Percentiles rank a stretch among this genome's conserved stretches.
phyloP scores from a whole-genome alignment of 306 rosid genomes.

The Lupinus albus region DNA sequence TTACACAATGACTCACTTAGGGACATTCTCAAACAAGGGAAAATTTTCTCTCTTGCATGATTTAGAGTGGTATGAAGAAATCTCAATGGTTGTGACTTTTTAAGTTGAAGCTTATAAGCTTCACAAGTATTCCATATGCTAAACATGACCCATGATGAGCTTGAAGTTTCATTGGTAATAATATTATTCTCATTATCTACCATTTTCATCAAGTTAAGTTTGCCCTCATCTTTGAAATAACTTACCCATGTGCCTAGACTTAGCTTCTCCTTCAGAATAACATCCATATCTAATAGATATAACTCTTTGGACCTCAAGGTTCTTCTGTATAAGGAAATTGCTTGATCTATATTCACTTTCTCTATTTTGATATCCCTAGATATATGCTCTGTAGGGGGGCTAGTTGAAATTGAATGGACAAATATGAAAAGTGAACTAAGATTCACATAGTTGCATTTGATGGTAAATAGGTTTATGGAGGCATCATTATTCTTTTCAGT shows the following conservation, averaged over 20 bases:
- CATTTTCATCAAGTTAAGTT: constrained; percentile 43
- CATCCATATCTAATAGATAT: constrained; percentile 61
- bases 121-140: constrained; percentile 75
- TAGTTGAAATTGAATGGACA: constrained; percentile 51
- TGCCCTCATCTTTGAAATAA: constrained; percentile 58
- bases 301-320: constrained; percentile 54
- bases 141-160: constrained; percentile 63
- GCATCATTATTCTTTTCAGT: constrained; percentile 63
- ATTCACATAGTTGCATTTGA: constrained; percentile 60
- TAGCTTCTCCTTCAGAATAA: constrained; percentile 65
- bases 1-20: constrained; percentile 38
- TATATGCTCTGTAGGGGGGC: constrained; percentile 43
- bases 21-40: constrained; percentile 59
- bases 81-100: constrained; percentile 54
- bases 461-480: constrained; percentile 63
- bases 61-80: constrained; percentile 49
- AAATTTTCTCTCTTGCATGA: constrained; percentile 61
- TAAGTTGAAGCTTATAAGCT: constrained; percentile 58
- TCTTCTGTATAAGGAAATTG: constrained; percentile 57
- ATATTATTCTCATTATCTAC: constrained; percentile 26
- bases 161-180: constrained; percentile 38
- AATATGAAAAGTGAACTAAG: constrained; percentile 67
- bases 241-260: constrained; percentile 77
- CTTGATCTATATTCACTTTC: constrained; percentile 54
- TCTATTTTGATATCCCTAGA: constrained; percentile 55